Conservation (phyloP, 345 rosid species). For the Fremontodendron californicum region DNA sequence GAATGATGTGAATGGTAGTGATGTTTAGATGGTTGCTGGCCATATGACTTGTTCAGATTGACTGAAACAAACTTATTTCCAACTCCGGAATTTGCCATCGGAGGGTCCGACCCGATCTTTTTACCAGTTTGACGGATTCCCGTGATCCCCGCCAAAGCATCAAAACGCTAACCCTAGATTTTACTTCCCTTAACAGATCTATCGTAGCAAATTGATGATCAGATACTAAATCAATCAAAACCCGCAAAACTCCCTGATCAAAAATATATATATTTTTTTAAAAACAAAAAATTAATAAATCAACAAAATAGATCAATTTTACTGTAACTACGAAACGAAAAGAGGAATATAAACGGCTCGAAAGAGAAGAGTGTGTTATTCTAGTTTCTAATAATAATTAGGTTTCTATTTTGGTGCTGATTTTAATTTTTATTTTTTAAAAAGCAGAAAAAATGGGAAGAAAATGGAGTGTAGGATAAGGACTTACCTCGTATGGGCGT, state of each 20-base stretch:
- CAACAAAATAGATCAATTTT: not conserved
- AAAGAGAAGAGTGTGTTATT: not conserved
- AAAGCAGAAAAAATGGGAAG: too few relatives aligned
- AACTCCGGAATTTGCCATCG: conserved; percentile 88
- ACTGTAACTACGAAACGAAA: not conserved
- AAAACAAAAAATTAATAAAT: not conserved
- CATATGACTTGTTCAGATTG: conserved; percentile 89
- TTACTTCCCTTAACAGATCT: conserved; percentile 3
- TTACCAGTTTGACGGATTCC: not conserved
- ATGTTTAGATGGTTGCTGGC: conserved; percentile 48
- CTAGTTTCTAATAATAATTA: not conserved
- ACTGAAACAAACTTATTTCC: conserved; percentile 80
- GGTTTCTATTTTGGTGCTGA: too few relatives aligned
- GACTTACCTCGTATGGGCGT: not conserved
- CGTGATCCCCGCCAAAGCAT: conserved; percentile 67
- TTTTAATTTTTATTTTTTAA: too few relatives aligned
- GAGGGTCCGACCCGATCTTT: conserved; percentile 42
- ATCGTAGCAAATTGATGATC: not conserved
- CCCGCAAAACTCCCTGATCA: not conserved
- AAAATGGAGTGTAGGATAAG: not conserved
- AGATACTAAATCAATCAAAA: conserved; percentile 1
- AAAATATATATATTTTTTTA: too few relatives aligned
- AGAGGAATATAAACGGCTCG: not conserved
- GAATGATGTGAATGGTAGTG: conserved; percentile 37
- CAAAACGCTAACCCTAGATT: conserved; percentile 36